Evolutionary conservation across 2,329 filamentous ascomycete genomes (phyloP), one percentile per base, ranked within the genome.

Genomic region (Botrytis porri): DNA sequence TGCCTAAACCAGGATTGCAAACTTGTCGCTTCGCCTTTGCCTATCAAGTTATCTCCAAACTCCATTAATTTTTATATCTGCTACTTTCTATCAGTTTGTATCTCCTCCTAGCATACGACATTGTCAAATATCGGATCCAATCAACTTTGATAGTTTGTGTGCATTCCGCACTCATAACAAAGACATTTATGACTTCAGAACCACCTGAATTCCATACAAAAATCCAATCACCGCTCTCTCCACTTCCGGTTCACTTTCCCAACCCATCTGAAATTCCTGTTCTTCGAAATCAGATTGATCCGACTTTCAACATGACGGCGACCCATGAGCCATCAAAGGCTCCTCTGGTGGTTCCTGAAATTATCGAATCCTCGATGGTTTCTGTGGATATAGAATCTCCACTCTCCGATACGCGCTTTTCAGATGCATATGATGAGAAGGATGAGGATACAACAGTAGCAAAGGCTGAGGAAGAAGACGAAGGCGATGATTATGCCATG

Each of bases 241-340:
- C 91, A 79, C 89, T 90, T 78, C 91, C 91, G 77, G 82, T 92
- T 78, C 89, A 92, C 82, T 84, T 90, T 77, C 87, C 90, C 77
- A 88, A 90, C 81, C 89, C 90, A 70, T 86, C 89, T 77, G 91
- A 89, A 77, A 92, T 93, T 74, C 89, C 90, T 73, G 87, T 93
- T 71, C 84, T 93, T 79, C 87, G 90, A 80, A 89, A 90, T 80
- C 90, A 92, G 83, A 93, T 89, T 87, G 90, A 93, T 82, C 89
- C 89, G 71, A 84, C 87, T 77, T 91, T 92, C 85, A 90, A 91
- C 83, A 89, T 91, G 81, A 89, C 89, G 72, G 85, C 89, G 71
- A 86, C 86, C 75, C 88, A 88, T 81, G 70, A 74, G 72, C 73
- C 76, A 66, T 39, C 73, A 12, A 69, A 66, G 35, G 29, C 66